phyloP scores from a whole-genome alignment of 1,284 basidiomycete species.

The Cutaneotrichosporon sp. region DNA sequence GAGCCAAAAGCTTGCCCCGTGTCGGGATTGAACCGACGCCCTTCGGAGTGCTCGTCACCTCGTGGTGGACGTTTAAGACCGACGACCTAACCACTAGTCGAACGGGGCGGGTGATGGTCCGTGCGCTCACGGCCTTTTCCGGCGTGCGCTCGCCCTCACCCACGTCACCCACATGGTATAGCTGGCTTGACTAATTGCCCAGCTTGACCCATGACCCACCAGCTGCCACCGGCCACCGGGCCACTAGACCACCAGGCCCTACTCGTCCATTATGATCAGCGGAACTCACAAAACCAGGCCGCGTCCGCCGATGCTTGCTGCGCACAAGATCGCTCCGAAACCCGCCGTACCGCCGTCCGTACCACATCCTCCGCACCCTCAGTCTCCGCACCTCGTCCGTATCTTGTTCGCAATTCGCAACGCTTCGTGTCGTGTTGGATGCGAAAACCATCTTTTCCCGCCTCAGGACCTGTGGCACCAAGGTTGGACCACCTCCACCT shows the following conservation, averaged over 20 bases:
- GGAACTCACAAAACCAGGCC: neutral
- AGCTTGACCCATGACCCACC: neutral
- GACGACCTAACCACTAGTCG: constrained; percentile 13
- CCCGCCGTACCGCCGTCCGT: neutral
- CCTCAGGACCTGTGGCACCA: neutral
- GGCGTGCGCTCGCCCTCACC: too few relatives aligned
- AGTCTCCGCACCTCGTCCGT: neutral
- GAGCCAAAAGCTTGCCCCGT: constrained; percentile 5
- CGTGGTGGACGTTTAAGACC: constrained; percentile 2
- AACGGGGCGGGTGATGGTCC: constrained; percentile 3
- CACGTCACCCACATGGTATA: neutral
- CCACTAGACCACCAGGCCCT: too few relatives aligned
- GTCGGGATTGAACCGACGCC: constrained; percentile 7
- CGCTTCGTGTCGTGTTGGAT: neutral
- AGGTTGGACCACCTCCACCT: neutral
- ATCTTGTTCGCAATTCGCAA: neutral
- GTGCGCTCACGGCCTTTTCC: neutral
- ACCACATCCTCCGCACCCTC: neutral
- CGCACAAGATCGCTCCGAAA: neutral
- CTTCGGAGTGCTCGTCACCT: neutral
- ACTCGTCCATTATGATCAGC: neutral
- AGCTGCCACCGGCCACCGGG: too few relatives aligned
- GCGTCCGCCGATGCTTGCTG: neutral
- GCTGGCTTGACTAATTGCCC: neutral
- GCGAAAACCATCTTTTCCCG: neutral